These are phyloP conservation scores for Aspergillus udagawae DNA, from an alignment of 2,329 filamentous ascomycete species.

Conservation along the genomic window DNA sequence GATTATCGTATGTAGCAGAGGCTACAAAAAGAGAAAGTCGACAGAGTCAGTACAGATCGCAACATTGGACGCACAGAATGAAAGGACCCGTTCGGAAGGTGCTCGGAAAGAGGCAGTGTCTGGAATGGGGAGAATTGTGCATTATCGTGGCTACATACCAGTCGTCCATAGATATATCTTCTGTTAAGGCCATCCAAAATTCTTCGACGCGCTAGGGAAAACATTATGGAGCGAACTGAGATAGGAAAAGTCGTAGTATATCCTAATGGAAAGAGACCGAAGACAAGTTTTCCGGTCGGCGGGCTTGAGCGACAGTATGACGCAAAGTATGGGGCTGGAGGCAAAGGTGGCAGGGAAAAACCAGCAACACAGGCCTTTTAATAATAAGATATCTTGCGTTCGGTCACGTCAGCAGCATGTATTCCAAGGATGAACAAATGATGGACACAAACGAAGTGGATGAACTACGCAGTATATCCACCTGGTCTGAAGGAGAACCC, in stretches of 20 bases:
- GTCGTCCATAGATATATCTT: constrained; percentile 45
- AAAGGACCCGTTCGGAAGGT: neutral
- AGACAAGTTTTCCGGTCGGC: constrained; percentile 24
- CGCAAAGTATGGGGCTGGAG: constrained; percentile 27
- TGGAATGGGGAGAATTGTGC: neutral
- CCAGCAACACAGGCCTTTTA: neutral
- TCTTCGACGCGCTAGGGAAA: constrained; percentile 38
- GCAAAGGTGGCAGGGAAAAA: constrained; percentile 5
- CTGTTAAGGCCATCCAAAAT: constrained; percentile 44
- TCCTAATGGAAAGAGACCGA: constrained; percentile 17
- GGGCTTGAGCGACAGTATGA: constrained; percentile 33
- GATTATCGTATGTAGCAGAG: constrained; percentile 77
- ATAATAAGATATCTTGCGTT: neutral
- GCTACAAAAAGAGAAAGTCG: constrained; percentile 51
- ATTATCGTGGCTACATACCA: constrained; percentile 29
- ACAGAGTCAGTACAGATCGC: constrained; percentile 4
- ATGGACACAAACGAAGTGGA: neutral
- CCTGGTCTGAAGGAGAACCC: neutral
- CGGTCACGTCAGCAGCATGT: neutral
- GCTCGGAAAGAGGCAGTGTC: neutral
- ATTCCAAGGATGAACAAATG: neutral
- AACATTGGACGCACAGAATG: neutral
- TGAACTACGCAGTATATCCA: neutral
- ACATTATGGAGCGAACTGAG: constrained; percentile 32
- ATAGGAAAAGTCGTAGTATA: constrained; percentile 12